Base-by-base conservation (phyloP, 2,329 filamentous ascomycete genomes). In the Leptosphaerulina australis region DNA sequence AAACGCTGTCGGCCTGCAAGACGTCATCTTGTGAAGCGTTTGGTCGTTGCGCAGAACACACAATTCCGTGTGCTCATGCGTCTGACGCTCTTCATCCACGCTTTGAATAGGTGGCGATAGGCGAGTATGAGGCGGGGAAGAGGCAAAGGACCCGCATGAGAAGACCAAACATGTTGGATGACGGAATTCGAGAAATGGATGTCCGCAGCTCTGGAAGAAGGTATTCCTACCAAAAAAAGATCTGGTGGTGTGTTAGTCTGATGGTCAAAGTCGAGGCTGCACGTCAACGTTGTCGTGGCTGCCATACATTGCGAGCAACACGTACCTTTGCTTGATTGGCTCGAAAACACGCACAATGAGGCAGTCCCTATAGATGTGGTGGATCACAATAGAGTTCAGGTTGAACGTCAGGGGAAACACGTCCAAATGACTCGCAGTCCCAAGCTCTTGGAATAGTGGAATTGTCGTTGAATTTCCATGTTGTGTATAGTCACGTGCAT, bases 291-390 rank as follows among this genome's bases (percentile, higher is more conserved):
- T 58, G 58, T 63, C 60, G 60, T 67, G 54, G 60, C 56, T 62
- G 37, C 33, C 51, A 3, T 29, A 28, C 38, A 47, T 52, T 52
- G 40, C 49, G 38, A 38, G 33, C 50, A 69, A 55, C 67, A 70
- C 67, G 67, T 71, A 67, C 54, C 29, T 24, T 5, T 25, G 31
- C 43, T 34, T 65, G 55, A 70, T 71, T 70, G 66, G 67, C 31
- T 50, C 46, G 36, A 37, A 47, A 45, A 39, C 22, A 39, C 39
- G 35, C 25, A 39, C 31, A 53, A 58, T 55, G 55, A 58, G 53
- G 55, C 56, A 58, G 36, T 26, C 33, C 18, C 25, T 41, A 37
- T 30, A 20, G 26, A 37, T 28, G 40, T 39, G 36, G 40, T 39
- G 36, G 41, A 40, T 21, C 30, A 43, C 31, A 31, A 5, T 22